phyloP scores from a whole-genome alignment of 139 green algal genomes.

The Deuterostichococcus epilithicus region DNA sequence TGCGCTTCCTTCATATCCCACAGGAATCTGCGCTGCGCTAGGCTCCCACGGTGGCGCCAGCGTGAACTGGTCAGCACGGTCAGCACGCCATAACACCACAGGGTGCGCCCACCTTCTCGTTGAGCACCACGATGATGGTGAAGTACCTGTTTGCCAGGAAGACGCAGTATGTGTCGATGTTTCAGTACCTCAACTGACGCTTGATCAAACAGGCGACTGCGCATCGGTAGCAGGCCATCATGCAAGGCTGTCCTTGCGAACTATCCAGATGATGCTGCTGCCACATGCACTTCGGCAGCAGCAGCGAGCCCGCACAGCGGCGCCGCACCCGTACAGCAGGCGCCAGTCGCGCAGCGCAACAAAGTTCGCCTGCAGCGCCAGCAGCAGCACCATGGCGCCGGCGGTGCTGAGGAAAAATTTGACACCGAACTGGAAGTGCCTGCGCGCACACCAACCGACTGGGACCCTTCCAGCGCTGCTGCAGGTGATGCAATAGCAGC shows the following conservation, averaged over 20 bases:
- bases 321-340: neutral
- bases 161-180: too few relatives aligned
- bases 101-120: conserved; percentile 2
- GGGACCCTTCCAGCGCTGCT: too few relatives aligned
- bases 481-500: neutral
- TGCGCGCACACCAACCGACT: too few relatives aligned
- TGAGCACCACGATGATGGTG: conserved; percentile 6
- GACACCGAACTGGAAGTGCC: neutral
- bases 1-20: too few relatives aligned
- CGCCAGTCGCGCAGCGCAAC: neutral
- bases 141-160: neutral
- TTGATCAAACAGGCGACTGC: too few relatives aligned
- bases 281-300: too few relatives aligned
- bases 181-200: too few relatives aligned
- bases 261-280: too few relatives aligned
- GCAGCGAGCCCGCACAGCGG: too few relatives aligned
- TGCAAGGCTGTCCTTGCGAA: too few relatives aligned
- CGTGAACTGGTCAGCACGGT: neutral
- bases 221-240: too few relatives aligned
- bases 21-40: neutral
- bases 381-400: neutral
- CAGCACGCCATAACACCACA: neutral
- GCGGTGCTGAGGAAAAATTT: neutral
- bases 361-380: neutral
- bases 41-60: neutral